Conservation (phyloP, 2,329 filamentous ascomycete species). For the Botrytis pseudocinerea region DNA sequence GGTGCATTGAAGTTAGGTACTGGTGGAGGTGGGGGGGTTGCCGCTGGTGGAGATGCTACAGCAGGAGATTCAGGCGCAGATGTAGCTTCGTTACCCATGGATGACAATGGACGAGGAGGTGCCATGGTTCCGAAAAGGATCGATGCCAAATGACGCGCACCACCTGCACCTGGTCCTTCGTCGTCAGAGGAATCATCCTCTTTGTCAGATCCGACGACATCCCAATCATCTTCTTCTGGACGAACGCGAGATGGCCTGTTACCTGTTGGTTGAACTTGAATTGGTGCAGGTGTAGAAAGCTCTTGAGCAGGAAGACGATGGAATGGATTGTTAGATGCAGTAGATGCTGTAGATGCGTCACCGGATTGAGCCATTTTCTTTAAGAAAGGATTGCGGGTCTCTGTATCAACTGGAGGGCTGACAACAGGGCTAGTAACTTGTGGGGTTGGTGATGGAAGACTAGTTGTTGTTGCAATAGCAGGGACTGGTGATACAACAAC, state of each 20-base stretch:
- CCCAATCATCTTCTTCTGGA: constrained; percentile 78
- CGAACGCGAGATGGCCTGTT: constrained; percentile 55
- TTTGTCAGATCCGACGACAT: constrained; percentile 72
- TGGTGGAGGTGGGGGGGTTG: constrained; percentile 48
- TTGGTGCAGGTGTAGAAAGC: constrained; percentile 47
- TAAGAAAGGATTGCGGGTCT: constrained; percentile 95
- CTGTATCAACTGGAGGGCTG: constrained; percentile 60
- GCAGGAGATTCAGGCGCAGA: constrained; percentile 47
- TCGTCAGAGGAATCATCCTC: constrained; percentile 74
- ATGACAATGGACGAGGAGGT: constrained; percentile 83
- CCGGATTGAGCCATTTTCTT: constrained; percentile 76
- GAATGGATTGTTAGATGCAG: constrained; percentile 92
- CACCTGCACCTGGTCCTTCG: constrained; percentile 75
- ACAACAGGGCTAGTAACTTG: constrained; percentile 41
- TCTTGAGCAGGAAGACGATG: constrained; percentile 73
- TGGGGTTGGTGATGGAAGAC: constrained; percentile 34
- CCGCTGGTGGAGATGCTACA: constrained; percentile 44
- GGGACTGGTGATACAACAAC: constrained; percentile 30
- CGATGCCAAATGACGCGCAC: constrained; percentile 87
- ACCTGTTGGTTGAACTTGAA: constrained; percentile 46
- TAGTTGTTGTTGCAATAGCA: constrained; percentile 17
- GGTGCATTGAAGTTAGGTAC: constrained; percentile 49
- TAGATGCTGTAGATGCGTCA: constrained; percentile 50
- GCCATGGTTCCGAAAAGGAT: constrained; percentile 97
- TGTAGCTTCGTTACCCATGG: constrained; percentile 67